Conservation (phyloP, 2,329 filamentous ascomycete genomes). For the Neopestalotiopsis rosae region DNA sequence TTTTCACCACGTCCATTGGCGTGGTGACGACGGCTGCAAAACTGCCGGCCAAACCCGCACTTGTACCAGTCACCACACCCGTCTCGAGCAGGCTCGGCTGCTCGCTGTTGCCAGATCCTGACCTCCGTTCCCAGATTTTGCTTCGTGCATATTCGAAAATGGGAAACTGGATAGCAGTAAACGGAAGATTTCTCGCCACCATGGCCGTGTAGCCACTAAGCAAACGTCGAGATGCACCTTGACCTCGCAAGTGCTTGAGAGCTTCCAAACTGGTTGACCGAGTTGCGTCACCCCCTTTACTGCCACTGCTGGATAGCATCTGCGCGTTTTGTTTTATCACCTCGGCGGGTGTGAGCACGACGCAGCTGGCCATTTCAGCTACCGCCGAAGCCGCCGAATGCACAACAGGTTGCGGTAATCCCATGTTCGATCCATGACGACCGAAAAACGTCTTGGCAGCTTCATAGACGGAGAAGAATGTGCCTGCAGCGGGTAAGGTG, state of each 20-base stretch:
- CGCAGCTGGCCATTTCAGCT: slow-evolving; percentile 84
- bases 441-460: slow-evolving; percentile 70
- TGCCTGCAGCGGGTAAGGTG: slow-evolving; percentile 81
- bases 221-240: slow-evolving; percentile 62
- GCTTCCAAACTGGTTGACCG: slow-evolving; percentile 53
- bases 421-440: slow-evolving; percentile 49
- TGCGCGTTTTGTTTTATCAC: slow-evolving; percentile 95
- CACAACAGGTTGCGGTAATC: slow-evolving; percentile 69
- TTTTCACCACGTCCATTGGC: slow-evolving; percentile 89
- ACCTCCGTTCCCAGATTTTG: slow-evolving; percentile 47
- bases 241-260: slow-evolving; percentile 54
- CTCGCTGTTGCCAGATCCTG: slow-evolving; percentile 12
- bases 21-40: slow-evolving; percentile 83
- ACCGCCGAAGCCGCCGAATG: slow-evolving; percentile 76
- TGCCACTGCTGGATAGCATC: slow-evolving; percentile 59
- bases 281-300: slow-evolving; percentile 22
- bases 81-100: slow-evolving; percentile 62
- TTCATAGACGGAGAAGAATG: slow-evolving; percentile 93
- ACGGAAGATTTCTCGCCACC: slow-evolving; percentile 82
- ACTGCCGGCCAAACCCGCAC: slow-evolving; percentile 76
- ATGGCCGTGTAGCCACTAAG: slow-evolving; percentile 80
- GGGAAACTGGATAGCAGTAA: slow-evolving; percentile 88
- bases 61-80: slow-evolving; percentile 72
- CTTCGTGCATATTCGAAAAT: slow-evolving; percentile 79
- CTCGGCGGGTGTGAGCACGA: slow-evolving; percentile 86